Conservation (phyloP, 2,329 filamentous ascomycete species). For the Intubia oerlemansii region DNA sequence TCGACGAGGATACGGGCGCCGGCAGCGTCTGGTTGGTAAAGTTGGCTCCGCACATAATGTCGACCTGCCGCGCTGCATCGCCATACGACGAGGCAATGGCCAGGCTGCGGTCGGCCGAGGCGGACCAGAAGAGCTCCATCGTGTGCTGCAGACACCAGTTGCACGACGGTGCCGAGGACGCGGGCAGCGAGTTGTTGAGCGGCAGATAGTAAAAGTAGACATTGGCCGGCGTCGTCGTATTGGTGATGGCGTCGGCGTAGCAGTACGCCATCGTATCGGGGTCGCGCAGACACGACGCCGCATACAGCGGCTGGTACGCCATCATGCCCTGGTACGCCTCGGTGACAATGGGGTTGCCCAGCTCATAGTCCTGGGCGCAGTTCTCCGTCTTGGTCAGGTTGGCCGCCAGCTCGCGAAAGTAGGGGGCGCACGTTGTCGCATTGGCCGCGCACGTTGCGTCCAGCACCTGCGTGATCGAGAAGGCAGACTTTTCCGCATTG, state of each 20-base stretch:
- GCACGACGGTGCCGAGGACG: slow-evolving; percentile 49
- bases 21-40: slow-evolving; percentile 38
- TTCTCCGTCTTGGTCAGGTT: slow-evolving; percentile 39
- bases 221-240: slow-evolving; percentile 46
- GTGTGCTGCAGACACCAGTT: slow-evolving; percentile 54
- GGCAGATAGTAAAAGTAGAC: slow-evolving; percentile 73
- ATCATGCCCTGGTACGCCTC: slow-evolving; percentile 57
- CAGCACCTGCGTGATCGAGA: slow-evolving; percentile 55
- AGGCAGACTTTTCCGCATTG: slow-evolving; percentile 46
- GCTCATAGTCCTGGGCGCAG: slow-evolving; percentile 50
- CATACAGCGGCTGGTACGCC: slow-evolving; percentile 59
- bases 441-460: slow-evolving; percentile 58
- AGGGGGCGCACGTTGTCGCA: slow-evolving; percentile 37
- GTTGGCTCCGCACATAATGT: slow-evolving; percentile 36
- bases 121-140: slow-evolving; percentile 60
- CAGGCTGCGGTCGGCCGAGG: slow-evolving; percentile 42
- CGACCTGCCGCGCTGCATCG: slow-evolving; percentile 49
- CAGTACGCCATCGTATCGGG: slow-evolving; percentile 46
- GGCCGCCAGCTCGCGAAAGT: slow-evolving; percentile 42
- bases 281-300: slow-evolving; percentile 59
- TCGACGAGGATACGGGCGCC: slow-evolving; percentile 7
- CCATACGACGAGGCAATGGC: slow-evolving; percentile 49
- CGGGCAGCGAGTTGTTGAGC: slow-evolving; percentile 50
- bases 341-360: slow-evolving; percentile 46
- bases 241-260: slow-evolving; percentile 70